Percentiles rank a stretch among this genome's conserved stretches.
Conservation (phyloP, 1,284 basidiomycete species). For the Rugosomyces carneus region DNA sequence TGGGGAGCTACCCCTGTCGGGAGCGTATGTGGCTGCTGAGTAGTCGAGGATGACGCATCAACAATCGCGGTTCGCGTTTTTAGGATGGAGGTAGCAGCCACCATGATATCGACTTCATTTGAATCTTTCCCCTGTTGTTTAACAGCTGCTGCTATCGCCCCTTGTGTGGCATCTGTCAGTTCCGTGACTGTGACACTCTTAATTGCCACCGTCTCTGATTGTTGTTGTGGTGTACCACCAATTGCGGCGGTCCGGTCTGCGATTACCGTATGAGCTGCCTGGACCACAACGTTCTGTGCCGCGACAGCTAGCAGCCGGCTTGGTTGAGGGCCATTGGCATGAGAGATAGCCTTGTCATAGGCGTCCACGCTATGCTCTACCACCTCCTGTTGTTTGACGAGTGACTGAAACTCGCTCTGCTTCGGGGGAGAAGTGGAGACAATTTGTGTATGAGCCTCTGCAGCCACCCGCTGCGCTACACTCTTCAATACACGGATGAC, state of each 20-base stretch:
- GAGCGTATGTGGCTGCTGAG: constrained; percentile 15
- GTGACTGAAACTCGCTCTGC: constrained; percentile 51
- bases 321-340: constrained; percentile 29
- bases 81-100: constrained; percentile 58
- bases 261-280: constrained; percentile 58
- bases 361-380: constrained; percentile 72
- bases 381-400: constrained; percentile 75
- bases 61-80: constrained; percentile 21
- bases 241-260: constrained; percentile 35
- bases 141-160: constrained; percentile 63
- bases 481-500: constrained; percentile 71
- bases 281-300: constrained; percentile 71
- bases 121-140: constrained; percentile 55
- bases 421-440: constrained; percentile 43
- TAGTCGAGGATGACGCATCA: constrained; percentile 10
- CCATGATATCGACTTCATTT: constrained; percentile 62
- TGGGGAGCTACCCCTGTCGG: constrained; percentile 17
- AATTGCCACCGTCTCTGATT: constrained; percentile 32
- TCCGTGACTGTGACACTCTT: constrained; percentile 70
- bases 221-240: constrained; percentile 29
- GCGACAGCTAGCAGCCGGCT: constrained; percentile 54
- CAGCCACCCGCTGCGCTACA: constrained; percentile 68
- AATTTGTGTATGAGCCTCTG: constrained; percentile 64
- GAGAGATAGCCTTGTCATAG: constrained; percentile 58
- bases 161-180: constrained; percentile 70